Evolutionary conservation across 75 land plant species (phyloP).

Genomic region (Larix kaempferi): DNA sequence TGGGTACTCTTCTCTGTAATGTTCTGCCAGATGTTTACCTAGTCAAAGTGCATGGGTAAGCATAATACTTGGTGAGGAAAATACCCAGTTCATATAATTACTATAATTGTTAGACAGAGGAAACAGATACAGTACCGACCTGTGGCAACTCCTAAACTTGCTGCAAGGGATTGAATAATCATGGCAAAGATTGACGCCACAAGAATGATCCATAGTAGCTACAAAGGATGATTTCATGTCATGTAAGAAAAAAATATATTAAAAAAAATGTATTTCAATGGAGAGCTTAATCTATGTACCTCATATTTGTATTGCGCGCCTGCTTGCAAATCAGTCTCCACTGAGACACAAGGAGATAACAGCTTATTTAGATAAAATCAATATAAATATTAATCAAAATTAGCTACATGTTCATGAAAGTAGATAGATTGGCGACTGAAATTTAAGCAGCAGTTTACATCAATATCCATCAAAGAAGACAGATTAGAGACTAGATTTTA

Average conservation of each 20-base stretch:
- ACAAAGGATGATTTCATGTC: neutral
- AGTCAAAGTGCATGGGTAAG: neutral
- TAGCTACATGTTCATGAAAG: too few species aligned
- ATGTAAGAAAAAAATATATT: too few species aligned
- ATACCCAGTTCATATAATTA: neutral
- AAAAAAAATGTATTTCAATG: too few species aligned
- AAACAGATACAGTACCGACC: conserved; percentile 26
- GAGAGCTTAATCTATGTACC: conserved; percentile 29
- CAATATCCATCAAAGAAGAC: neutral
- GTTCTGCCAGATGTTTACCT: conserved; percentile 78
- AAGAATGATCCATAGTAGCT: conserved; percentile 71
- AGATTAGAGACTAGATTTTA: neutral
- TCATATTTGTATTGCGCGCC: conserved; percentile 85
- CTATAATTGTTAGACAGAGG: neutral
- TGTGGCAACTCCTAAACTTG: conserved; percentile 83
- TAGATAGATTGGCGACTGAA: too few species aligned
- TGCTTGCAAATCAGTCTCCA: conserved; percentile 82
- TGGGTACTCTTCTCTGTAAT: conserved; percentile 82
- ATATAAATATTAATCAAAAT: too few species aligned
- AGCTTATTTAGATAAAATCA: too few species aligned
- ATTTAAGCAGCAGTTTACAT: neutral
- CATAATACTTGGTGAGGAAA: neutral
- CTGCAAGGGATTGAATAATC: conserved; percentile 82
- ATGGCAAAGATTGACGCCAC: conserved; percentile 73
- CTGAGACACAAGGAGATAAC: conserved; percentile 18